Evolutionary conservation across 129 eudicot genomes (phyloP).

Genomic region (Artemisia argyi): DNA sequence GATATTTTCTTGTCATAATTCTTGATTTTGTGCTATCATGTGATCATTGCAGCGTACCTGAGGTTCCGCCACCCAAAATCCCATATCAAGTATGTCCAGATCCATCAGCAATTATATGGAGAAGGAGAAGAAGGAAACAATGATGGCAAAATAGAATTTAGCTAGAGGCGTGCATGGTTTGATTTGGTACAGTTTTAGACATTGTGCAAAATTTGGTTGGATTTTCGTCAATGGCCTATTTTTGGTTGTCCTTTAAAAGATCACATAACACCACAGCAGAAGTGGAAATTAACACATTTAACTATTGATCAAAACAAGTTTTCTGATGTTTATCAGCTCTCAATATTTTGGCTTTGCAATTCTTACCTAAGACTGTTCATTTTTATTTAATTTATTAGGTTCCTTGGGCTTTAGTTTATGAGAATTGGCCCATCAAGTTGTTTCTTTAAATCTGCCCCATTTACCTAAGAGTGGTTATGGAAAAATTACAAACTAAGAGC

Average conservation of each 20-base stretch:
- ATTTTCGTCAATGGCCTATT: not conserved
- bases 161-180: conserved; percentile 27
- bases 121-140: conserved; percentile 54
- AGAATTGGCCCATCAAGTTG: not conserved
- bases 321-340: conserved; percentile 16
- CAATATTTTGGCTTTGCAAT: not conserved
- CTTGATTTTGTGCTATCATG: not conserved
- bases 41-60: conserved; percentile 63
- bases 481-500: too few relatives aligned
- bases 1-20: not conserved
- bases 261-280: conserved; percentile 14
- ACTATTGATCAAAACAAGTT: conserved; percentile 17
- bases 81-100: conserved; percentile 84
- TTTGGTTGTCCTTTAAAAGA: not conserved
- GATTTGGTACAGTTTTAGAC: conserved; percentile 7
- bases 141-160: not conserved
- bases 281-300: conserved; percentile 28
- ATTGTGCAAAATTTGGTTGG: conserved; percentile 11
- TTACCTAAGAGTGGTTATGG: too few relatives aligned
- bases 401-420: not conserved
- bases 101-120: conserved; percentile 85
- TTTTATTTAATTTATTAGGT: not conserved
- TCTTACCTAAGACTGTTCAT: not conserved
- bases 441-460: not conserved
- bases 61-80: conserved; percentile 57